Conservation (phyloP, 441 rosid genomes). For the Gossypium schwendimanii region DNA sequence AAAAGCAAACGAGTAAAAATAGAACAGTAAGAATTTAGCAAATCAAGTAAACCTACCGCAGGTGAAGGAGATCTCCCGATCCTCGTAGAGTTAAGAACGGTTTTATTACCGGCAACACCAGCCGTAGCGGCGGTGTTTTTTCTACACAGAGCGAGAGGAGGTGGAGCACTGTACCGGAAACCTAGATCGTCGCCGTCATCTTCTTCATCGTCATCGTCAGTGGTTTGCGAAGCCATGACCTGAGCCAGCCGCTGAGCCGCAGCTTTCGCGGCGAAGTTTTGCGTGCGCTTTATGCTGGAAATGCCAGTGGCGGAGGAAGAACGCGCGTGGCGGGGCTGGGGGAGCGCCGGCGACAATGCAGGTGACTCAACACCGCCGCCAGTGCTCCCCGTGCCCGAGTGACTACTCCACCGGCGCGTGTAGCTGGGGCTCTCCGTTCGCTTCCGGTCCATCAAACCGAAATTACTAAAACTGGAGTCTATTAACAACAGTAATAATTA, state of each 20-base stretch:
- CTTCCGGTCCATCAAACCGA: slow-evolving; percentile 35
- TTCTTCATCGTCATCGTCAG: slow-evolving; percentile 47
- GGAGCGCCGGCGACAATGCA: slow-evolving; percentile 36
- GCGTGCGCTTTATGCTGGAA: slow-evolving; percentile 55
- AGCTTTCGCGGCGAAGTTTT: slow-evolving; percentile 71
- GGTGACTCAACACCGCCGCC: slow-evolving; percentile 33
- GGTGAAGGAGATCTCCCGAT: slow-evolving; percentile 68
- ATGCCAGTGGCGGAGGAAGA: slow-evolving; percentile 50
- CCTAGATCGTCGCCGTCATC: slow-evolving; percentile 53
- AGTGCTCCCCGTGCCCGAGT: slow-evolving; percentile 30
- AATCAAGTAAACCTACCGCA: slow-evolving; percentile 33
- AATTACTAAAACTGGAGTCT: neutral
- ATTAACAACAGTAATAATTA: neutral
- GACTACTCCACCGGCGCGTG: slow-evolving; percentile 52
- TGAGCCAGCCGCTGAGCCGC: slow-evolving; percentile 80
- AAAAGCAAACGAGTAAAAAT: neutral
- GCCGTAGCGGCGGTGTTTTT: slow-evolving; percentile 24
- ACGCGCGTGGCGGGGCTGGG: slow-evolving; percentile 53
- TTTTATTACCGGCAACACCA: slow-evolving; percentile 15
- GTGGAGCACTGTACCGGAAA: slow-evolving; percentile 82
- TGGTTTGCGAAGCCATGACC: slow-evolving; percentile 78
- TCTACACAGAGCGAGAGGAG: slow-evolving; percentile 60
- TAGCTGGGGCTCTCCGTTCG: slow-evolving; percentile 50
- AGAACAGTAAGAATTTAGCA: neutral
- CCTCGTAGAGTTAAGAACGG: slow-evolving; percentile 30